Base-by-base conservation (phyloP, 83 land plant genomes). In the Thuja plicata region DNA sequence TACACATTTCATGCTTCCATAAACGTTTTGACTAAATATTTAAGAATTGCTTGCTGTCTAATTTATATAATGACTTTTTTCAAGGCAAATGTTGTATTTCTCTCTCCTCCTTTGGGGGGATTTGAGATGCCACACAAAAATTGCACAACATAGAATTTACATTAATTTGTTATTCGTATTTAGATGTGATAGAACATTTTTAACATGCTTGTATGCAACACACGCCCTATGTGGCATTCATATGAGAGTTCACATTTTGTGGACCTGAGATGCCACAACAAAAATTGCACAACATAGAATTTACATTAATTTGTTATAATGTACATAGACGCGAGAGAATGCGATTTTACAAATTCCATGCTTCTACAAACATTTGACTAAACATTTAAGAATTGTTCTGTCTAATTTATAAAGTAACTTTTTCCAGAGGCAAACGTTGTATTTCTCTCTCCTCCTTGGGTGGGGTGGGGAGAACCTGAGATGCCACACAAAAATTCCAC, bases 81-180 rank as follows among this genome's bases (percentile, higher is more conserved):
- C 60, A 84, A 98, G 99, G 99, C 96, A 86, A 95, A 97, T 88
- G 92, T 90, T n/a, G 94, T 96, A n/a, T 98, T 95, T 90, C 88
- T 98, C 62, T 98, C 99, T 83, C 99, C 99, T 83, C 99, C 99
- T 45, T 98, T n/a, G 48, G 48, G 99, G 34, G 99, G 99, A 27
- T 99, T 98, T 38, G 96, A 92, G 48, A 45, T 45, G 48, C 7
- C 27, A 81, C 48, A 45, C 48, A 45, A 4, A 4, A 45, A 6
- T 45, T 45, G 48, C 8, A 45, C 0, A 81, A 38, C 16, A 34
- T 78, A 37, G 82, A 16, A 40, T 79, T 35, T 8, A 45, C 30
- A 41, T 41, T 82, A 40, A 40, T 41, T 82, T 41, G 8, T 82
- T 21, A 8, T 82, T 21, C 19, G 50, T 46, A 46, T 46, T 46